Percentiles rank a stretch among this genome's conserved stretches.
phyloP scores from a whole-genome alignment of 345 rosid genomes.

The Syzygium grande region DNA sequence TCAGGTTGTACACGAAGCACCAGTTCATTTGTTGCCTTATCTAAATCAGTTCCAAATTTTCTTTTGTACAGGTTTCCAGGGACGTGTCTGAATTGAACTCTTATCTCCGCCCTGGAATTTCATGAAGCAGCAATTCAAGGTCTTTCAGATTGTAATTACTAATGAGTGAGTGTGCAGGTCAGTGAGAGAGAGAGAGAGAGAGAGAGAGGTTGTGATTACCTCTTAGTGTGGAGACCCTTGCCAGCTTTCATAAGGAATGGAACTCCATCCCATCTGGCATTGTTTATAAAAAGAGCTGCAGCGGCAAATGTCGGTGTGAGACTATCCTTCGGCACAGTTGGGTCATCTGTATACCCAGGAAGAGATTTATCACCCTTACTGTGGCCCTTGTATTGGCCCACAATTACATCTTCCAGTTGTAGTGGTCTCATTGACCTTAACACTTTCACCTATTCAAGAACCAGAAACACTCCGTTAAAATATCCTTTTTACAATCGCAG shows the following conservation, averaged over 20 bases:
- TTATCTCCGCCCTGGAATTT: constrained; percentile 64
- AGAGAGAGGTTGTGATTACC: constrained; percentile 17
- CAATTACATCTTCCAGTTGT: constrained; percentile 58
- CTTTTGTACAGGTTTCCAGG: constrained; percentile 84
- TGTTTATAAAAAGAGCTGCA: constrained; percentile 79
- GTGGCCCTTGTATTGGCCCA: constrained; percentile 91
- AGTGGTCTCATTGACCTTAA: constrained; percentile 78
- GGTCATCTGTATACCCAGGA: constrained; percentile 70
- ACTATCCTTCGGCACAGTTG: constrained; percentile 65
- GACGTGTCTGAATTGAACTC: constrained; percentile 88
- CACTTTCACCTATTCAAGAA: constrained; percentile 62
- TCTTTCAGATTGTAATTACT: background rate
- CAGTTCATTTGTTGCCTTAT: constrained; percentile 80
- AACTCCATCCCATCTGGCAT: constrained; percentile 96
- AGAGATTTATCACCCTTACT: constrained; percentile 45
- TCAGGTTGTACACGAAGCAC: constrained; percentile 93
- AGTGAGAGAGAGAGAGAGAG: background rate
- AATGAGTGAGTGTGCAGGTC: background rate
- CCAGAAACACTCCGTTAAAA: background rate
- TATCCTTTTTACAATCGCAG: background rate
- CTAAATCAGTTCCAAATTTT: constrained; percentile 60
- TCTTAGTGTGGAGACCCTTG: constrained; percentile 76
- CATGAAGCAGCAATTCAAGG: background rate
- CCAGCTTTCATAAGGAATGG: constrained; percentile 94
- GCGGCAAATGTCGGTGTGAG: constrained; percentile 88